Conservation (phyloP, 2,329 filamentous ascomycete genomes). For the Orbilia oligospora region DNA sequence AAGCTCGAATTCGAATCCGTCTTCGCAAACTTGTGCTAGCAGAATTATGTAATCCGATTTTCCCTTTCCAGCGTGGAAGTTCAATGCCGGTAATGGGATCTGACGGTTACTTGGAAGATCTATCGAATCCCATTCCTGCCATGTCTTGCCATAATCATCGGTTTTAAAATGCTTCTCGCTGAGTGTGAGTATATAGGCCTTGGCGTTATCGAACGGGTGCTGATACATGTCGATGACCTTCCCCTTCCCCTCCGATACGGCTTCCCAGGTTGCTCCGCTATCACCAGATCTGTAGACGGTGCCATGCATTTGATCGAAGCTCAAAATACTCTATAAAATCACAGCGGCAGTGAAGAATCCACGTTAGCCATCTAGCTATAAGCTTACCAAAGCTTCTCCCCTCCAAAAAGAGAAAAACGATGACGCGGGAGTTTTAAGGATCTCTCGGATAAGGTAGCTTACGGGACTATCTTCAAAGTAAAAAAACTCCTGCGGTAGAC, state of each 20-base stretch:
- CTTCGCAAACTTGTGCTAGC: conserved; percentile 76
- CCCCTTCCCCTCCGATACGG: conserved; percentile 73
- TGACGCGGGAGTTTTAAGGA: not conserved
- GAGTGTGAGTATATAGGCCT: conserved; percentile 84
- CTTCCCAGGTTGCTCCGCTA: conserved; percentile 83
- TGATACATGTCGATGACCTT: conserved; percentile 76
- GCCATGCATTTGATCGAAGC: conserved; percentile 72
- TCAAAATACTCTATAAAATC: conserved; percentile 62
- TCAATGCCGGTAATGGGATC: conserved; percentile 71
- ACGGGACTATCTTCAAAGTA: conserved; percentile 84
- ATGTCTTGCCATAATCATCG: conserved; percentile 83
- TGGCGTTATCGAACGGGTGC: conserved; percentile 82
- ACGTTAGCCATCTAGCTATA: conserved; percentile 2
- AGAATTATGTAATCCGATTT: conserved; percentile 75
- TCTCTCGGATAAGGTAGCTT: conserved; percentile 21
- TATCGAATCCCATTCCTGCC: conserved; percentile 80
- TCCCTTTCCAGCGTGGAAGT: conserved; percentile 85
- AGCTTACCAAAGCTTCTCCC: conserved; percentile 12
- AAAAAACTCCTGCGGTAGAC: conserved; percentile 78
- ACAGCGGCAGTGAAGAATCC: not conserved
- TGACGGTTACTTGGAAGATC: conserved; percentile 71
- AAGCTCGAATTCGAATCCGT: conserved; percentile 76
- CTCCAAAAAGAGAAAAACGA: not conserved
- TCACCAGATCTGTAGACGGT: conserved; percentile 83
- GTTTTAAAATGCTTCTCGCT: conserved; percentile 84